Evolutionary conservation across 495 filamentous ascomycete species (phyloP).

Genomic region (Penicillium subrubescens): DNA sequence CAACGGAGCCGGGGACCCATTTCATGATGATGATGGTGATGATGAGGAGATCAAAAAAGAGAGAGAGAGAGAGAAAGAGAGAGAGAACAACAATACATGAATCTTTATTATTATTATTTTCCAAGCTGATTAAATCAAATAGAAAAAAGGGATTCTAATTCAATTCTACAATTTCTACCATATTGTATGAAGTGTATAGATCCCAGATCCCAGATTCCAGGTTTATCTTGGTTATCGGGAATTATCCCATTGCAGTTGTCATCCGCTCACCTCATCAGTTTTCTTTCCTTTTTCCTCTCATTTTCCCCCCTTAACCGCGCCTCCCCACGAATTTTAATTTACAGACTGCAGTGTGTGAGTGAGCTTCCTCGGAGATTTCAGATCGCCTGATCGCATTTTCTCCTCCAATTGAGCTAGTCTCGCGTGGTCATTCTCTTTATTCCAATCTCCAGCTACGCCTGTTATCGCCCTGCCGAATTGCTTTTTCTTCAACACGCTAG

Average conservation of each 20-base stretch:
- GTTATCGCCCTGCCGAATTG: slow-evolving; percentile 11
- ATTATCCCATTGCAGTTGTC: slow-evolving; percentile 31
- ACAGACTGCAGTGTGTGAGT: background rate
- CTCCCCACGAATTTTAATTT: slow-evolving; percentile 8
- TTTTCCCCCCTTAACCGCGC: slow-evolving; percentile 16
- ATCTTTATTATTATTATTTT: background rate
- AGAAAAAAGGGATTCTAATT: background rate
- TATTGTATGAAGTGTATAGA: background rate
- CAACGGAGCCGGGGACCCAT: background rate
- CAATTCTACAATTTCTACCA: background rate
- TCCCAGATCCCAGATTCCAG: background rate
- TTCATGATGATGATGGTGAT: slow-evolving; percentile 1
- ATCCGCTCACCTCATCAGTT: slow-evolving; percentile 10
- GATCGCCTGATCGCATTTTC: background rate
- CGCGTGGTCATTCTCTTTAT: slow-evolving; percentile 1
- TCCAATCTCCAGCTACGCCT: background rate
- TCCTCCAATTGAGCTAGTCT: no score
- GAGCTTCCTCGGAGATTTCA: slow-evolving; percentile 2
- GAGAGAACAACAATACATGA: no score
- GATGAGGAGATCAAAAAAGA: background rate
- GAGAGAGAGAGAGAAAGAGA: no score
- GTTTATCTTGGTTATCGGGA: background rate
- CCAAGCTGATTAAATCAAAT: background rate
- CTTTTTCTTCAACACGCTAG: slow-evolving; percentile 1
- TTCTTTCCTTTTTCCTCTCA: background rate